These are phyloP conservation scores for Stenocarpella maydis DNA, from an alignment of 2,329 filamentous ascomycete species.

Conservation along the genomic window DNA sequence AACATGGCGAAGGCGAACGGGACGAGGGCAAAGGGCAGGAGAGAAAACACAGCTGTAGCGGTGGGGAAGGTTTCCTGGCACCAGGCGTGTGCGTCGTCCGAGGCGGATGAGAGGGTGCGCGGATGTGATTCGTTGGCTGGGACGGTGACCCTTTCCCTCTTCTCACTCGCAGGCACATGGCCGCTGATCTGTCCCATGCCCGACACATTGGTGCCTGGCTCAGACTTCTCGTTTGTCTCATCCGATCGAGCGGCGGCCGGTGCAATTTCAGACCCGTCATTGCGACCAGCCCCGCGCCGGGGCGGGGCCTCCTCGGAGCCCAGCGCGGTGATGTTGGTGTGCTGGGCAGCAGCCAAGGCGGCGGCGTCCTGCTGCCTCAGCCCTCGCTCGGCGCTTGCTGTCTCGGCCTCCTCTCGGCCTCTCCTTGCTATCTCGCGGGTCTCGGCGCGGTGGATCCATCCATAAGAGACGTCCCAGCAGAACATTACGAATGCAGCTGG, in stretches of 20 bases:
- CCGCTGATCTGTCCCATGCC: neutral
- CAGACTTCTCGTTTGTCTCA: conserved; percentile 15
- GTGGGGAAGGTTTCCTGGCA: conserved; percentile 76
- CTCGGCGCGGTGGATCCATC: conserved; percentile 69
- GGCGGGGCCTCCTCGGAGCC: conserved; percentile 3
- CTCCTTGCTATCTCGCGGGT: conserved; percentile 69
- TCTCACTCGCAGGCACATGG: neutral
- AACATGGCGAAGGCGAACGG: conserved; percentile 81
- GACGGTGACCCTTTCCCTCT: neutral
- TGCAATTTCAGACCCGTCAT: neutral
- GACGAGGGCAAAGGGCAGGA: conserved; percentile 72
- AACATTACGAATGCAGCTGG: conserved; percentile 75
- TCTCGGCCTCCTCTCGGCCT: conserved; percentile 59
- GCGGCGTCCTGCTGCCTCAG: conserved; percentile 45
- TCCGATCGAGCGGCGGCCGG: neutral
- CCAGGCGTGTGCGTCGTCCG: conserved; percentile 60
- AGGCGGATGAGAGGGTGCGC: conserved; percentile 62
- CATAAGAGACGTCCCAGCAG: conserved; percentile 70
- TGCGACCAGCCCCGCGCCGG: neutral
- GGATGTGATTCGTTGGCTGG: conserved; percentile 28
- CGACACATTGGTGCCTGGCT: neutral
- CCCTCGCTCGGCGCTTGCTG: conserved; percentile 49
- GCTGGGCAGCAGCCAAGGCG: neutral
- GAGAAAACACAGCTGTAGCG: conserved; percentile 68
- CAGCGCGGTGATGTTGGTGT: neutral